Base-by-base conservation (phyloP, 805 yeast species). In the Schwanniomyces vanrijiae region DNA sequence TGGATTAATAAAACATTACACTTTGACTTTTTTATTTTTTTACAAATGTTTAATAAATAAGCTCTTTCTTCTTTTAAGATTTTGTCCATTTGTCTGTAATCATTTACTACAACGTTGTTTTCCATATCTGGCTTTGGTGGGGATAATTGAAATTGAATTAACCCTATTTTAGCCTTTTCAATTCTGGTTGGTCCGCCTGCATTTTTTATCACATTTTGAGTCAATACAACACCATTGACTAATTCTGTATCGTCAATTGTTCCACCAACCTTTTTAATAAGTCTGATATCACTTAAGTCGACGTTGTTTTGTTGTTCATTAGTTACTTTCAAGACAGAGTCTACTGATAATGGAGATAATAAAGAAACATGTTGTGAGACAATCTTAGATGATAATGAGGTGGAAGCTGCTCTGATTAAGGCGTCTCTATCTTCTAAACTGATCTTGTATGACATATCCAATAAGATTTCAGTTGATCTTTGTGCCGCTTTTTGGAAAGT, bases 121-220 rank as follows among this genome's bases (percentile, higher is more conserved):
- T 94, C 99, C 86, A 95, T 86, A 64, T 90, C 97, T 18, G 97
- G 97, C 65, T 90, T 90, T 55, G 97, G 97, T 20, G 97, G 97
- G 18, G 96, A 89, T 52, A 90, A 80, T 76, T 88, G 99, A 76
- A 88, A 94, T 75, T 90, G 99, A 61, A 88, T 81, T 62, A 88
- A 80, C 24, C 88, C 98, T 64, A 90, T 90, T 55, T 78, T 80
- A 13, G 99, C 98, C 76, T 91, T 92, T 65, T 94, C 99, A 65
- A 89, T 80, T 64, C 97, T 82, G 4, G 90, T 78, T 50, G 99
- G 98, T 13, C 98, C 98, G 42, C 97, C 97, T 1, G 97, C 97
- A 50, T 80, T 73, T 65, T 90, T 92, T 50, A 90, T 80, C 14
- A 86, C 97, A 55, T 80, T 86, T 70, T 94, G 98, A 25, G 97